Evolutionary conservation across 2,329 filamentous ascomycete species (phyloP).

Genomic region (Apiospora hydei): DNA sequence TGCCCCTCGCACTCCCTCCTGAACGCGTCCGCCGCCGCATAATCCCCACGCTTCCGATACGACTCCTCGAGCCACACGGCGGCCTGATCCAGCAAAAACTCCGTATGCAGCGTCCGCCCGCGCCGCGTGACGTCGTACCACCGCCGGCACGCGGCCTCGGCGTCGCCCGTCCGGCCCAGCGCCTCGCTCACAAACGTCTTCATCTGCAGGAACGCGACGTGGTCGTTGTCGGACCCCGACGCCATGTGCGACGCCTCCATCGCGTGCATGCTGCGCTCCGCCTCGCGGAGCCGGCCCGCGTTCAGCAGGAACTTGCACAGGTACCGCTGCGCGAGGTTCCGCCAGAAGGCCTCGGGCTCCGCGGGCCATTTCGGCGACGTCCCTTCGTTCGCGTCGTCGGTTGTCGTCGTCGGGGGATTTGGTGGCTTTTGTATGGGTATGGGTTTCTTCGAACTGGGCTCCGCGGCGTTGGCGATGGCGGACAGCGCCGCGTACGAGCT

Average conservation of each 20-base stretch:
- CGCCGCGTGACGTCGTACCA: background rate
- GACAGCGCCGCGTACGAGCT: background rate
- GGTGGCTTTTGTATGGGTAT: no score
- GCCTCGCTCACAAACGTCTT: background rate
- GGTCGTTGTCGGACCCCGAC: background rate
- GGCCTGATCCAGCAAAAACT: background rate
- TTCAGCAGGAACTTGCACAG: slow-evolving; percentile 2
- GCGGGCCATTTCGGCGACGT: background rate
- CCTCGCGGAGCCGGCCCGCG: background rate
- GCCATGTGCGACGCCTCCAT: background rate
- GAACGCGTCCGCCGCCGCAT: background rate
- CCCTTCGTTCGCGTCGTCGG: background rate
- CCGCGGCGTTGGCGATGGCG: background rate
- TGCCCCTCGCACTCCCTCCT: background rate
- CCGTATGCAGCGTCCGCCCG: background rate
- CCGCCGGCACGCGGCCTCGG: background rate
- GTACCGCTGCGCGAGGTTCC: background rate
- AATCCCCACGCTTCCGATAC: background rate
- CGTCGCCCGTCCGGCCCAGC: slow-evolving; percentile 1
- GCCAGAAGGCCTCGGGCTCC: background rate
- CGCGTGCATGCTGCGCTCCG: background rate
- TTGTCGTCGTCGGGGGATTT: no score
- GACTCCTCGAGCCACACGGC: background rate
- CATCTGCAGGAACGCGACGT: background rate
- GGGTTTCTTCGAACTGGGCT: no score